Conservation (phyloP, 2,329 filamentous ascomycete species). For the Diplocarpon rosae region DNA sequence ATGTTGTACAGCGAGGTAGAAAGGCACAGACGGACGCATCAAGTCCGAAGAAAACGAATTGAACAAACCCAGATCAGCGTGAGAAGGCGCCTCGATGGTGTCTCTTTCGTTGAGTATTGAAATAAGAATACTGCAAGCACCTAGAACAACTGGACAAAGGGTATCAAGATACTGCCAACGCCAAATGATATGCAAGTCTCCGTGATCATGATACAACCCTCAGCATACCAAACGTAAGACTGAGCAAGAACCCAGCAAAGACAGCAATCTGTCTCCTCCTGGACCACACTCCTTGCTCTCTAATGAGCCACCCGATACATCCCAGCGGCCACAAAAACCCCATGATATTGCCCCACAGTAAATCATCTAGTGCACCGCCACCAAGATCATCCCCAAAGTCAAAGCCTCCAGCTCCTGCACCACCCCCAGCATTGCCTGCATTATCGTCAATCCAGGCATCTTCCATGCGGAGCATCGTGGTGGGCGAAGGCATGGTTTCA, state of each 20-base stretch:
- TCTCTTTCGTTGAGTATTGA: no score
- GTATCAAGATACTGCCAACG: neutral
- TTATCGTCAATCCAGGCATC: conserved; percentile 83
- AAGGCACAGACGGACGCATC: no score
- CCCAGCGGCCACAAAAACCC: conserved; percentile 94
- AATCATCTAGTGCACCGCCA: conserved; percentile 57
- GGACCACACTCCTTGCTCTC: conserved; percentile 81
- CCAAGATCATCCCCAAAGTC: conserved; percentile 29
- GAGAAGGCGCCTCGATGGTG: no score
- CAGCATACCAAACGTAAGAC: conserved; percentile 64
- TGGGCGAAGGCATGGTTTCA: conserved; percentile 75
- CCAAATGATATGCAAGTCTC: neutral
- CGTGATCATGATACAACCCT: conserved; percentile 22
- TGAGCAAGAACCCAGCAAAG: conserved; percentile 71
- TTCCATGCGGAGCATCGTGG: conserved; percentile 66
- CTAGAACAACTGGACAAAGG: neutral
- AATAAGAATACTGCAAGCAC: no score
- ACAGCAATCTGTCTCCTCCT: conserved; percentile 79
- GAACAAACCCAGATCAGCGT: no score
- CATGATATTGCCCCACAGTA: conserved; percentile 78
- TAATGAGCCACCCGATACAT: conserved; percentile 71
- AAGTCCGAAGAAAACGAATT: no score
- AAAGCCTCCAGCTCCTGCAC: conserved; percentile 29
- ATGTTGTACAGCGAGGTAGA: no score
- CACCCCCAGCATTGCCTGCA: conserved; percentile 28